phyloP scores from a whole-genome alignment of 768 basidiomycete genomes.

The Neoboletus subvelutipes region DNA sequence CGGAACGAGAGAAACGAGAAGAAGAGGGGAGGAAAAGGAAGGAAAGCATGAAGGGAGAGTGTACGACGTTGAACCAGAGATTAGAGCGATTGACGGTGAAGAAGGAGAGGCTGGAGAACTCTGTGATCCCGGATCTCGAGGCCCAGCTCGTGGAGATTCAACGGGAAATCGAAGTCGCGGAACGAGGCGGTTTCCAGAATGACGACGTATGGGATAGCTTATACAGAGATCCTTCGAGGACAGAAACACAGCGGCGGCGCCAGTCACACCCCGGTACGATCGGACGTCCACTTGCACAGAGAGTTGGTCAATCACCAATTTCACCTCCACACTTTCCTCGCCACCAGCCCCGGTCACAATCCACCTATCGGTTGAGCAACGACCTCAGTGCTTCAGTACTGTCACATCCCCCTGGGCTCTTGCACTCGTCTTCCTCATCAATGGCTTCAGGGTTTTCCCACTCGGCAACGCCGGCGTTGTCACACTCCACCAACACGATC shows the following conservation, averaged over 20 bases:
- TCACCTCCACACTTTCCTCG: slow-evolving; percentile 30
- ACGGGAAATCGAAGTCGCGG: slow-evolving; percentile 52
- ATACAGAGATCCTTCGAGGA: slow-evolving; percentile 14
- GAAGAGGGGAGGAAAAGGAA: slow-evolving; percentile 51
- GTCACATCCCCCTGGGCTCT: slow-evolving; percentile 13
- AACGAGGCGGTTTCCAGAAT: slow-evolving; percentile 27
- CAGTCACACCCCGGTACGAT: slow-evolving; percentile 32
- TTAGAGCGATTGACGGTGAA: slow-evolving; percentile 67
- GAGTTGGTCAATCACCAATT: slow-evolving; percentile 16
- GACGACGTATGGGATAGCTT: slow-evolving; percentile 17
- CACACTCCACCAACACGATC: slow-evolving; percentile 19
- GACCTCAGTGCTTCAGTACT: slow-evolving; percentile 16
- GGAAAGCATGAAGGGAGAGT: slow-evolving; percentile 58
- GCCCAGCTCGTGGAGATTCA: slow-evolving; percentile 59
- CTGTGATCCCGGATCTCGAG: slow-evolving; percentile 64
- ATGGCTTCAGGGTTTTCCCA: slow-evolving; percentile 14
- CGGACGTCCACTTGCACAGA: slow-evolving; percentile 22
- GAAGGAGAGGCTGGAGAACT: slow-evolving; percentile 63
- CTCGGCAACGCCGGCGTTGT: slow-evolving; percentile 5
- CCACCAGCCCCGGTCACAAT: slow-evolving; percentile 29
- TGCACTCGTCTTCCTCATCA: slow-evolving; percentile 17
- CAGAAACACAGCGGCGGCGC: slow-evolving; percentile 24
- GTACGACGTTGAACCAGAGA: slow-evolving; percentile 52
- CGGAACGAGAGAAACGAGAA: slow-evolving; percentile 48
- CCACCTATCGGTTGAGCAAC: slow-evolving; percentile 19